A percentile compares a stretch with the other conserved stretches of the same genome.
phyloP scores from a whole-genome alignment of 441 rosid genomes.

The Pelargonium fulgidum region DNA sequence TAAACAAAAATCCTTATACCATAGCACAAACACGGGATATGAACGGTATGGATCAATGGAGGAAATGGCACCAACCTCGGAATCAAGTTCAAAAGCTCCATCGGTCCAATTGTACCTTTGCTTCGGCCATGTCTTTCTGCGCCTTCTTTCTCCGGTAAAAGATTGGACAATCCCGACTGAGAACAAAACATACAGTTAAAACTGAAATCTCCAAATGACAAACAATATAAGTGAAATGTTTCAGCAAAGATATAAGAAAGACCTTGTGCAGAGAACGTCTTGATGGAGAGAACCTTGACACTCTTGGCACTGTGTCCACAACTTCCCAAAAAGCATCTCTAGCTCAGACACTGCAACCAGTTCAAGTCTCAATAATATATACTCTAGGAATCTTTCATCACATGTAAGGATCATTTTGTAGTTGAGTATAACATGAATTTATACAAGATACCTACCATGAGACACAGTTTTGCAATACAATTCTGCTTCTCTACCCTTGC shows the following conservation, averaged over 20 bases:
- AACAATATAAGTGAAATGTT: conserved; percentile 7
- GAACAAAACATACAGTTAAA: not conserved
- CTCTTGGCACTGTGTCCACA: conserved; percentile 97
- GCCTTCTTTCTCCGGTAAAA: conserved; percentile 96
- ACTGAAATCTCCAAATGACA: not conserved
- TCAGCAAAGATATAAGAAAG: conserved; percentile 11
- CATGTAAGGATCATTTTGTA: conserved; percentile 2
- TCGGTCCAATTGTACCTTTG: conserved; percentile 66
- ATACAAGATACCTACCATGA: conserved; percentile 42
- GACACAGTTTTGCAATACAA: conserved; percentile 81
- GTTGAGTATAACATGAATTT: not conserved
- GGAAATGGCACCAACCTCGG: not conserved
- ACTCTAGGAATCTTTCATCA: not conserved
- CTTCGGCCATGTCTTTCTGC: conserved; percentile 90
- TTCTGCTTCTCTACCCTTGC: conserved; percentile 95
- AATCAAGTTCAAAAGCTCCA: conserved; percentile 54
- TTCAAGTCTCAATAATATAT: conserved; percentile 8
- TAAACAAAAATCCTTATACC: no score
- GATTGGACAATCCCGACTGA: conserved; percentile 97
- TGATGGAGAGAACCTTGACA: conserved; percentile 99
- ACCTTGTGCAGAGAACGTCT: conserved; percentile 97
- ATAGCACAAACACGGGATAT: no score
- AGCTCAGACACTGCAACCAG: conserved; percentile 67
- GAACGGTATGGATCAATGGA: no score
- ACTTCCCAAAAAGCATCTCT: conserved; percentile 74